These are phyloP conservation scores for Aspergillus neoniger DNA, from an alignment of 2,329 filamentous ascomycete genomes.

Conservation along the genomic window DNA sequence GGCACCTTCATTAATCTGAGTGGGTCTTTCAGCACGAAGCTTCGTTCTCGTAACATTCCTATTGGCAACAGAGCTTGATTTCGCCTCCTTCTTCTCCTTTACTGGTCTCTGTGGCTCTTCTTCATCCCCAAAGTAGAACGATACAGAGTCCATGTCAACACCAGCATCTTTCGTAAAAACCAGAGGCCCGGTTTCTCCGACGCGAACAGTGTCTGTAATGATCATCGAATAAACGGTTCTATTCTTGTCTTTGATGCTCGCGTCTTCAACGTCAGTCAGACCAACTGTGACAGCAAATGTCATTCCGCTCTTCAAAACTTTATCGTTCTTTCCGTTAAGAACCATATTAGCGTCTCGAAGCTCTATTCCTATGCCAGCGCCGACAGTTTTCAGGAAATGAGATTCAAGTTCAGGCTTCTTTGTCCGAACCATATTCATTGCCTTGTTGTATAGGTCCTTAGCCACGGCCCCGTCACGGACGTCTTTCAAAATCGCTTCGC, in stretches of 20 bases:
- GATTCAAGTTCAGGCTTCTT: conserved; percentile 96
- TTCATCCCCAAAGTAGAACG: conserved; percentile 98
- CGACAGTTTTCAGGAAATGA: conserved; percentile 90
- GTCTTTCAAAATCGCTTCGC: conserved; percentile 87
- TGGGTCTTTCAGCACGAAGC: conserved; percentile 84
- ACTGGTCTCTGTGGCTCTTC: conserved; percentile 77
- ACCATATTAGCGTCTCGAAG: conserved; percentile 79
- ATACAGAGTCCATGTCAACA: conserved; percentile 87
- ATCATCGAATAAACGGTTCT: conserved; percentile 86
- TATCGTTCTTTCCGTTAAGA: conserved; percentile 81
- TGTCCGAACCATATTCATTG: conserved; percentile 73
- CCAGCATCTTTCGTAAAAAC: conserved; percentile 94
- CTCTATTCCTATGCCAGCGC: conserved; percentile 90
- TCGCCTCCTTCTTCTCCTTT: conserved; percentile 78
- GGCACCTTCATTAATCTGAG: conserved; percentile 84
- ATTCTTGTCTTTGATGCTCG: conserved; percentile 83
- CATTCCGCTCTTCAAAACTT: conserved; percentile 92
- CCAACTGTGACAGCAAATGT: conserved; percentile 89
- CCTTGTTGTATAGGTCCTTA: conserved; percentile 92
- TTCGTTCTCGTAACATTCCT: conserved; percentile 96
- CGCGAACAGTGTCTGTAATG: conserved; percentile 89
- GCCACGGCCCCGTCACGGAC: conserved; percentile 81
- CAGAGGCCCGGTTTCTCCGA: conserved; percentile 66
- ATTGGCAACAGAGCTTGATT: conserved; percentile 82
- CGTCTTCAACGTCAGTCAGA: conserved; percentile 85